Base-by-base conservation (phyloP, 306 rosid genomes). In the Glycine soja region DNA sequence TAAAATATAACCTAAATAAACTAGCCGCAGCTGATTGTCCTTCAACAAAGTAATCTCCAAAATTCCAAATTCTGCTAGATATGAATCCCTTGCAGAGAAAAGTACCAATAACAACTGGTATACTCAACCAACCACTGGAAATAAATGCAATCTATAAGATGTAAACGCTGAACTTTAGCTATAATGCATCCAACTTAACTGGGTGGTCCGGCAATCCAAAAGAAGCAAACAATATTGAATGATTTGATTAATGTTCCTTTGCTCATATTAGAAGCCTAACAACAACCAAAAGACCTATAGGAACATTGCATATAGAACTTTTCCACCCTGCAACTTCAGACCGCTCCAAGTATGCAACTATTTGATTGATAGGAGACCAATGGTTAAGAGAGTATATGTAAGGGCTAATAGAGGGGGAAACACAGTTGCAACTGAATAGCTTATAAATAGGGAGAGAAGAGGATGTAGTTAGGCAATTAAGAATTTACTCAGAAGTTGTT, bases 101-200 rank as follows among this genome's bases (percentile, higher is more conserved):
- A 63, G 62, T 51, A 50, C 66, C 69, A 72, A 47, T 9, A 30
- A 11, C 40, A 74, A 68, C 62, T 56, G 14, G 56, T 52, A 45
- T 48, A 24, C 64, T 70, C 24, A 4, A 74, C 61, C 84, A 11
- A 24, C 42, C 69, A 70, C 73, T 30, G 30, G 30, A 24, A 24
- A 24, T 24, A 16, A 74, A 80, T 74, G 79, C 70, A 85, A 70
- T 74, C 79, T 43, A 75, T 71, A 74, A 74, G 82, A 52, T 61
- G 70, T 40, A 82, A 18, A 64, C 66, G 5, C 68, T 65, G 45
- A 54, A 71, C 70, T 68, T 81, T 19, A 62, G 77, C 71, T 18
- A 50, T 47, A 47, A 78, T 13, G 72, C 65, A 42, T 75, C 88
- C 77, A 42, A 54, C 58, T 76, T 68, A 81, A 81, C 81, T 19